These are phyloP conservation scores for Alloteropsis semialata DNA, from an alignment of 176 grass and related monocot species.

Conservation along the genomic window DNA sequence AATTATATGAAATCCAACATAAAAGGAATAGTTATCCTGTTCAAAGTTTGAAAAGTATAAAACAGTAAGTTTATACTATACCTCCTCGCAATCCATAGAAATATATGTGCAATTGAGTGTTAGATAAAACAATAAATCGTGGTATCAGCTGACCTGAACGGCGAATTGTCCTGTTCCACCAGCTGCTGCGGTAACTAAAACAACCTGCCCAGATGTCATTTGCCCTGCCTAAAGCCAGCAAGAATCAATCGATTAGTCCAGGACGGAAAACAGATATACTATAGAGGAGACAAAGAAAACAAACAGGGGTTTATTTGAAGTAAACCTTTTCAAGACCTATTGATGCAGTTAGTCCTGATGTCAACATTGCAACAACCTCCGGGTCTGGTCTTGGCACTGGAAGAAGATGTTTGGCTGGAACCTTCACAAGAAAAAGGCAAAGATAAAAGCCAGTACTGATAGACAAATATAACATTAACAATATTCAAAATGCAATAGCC, in stretches of 20 bases:
- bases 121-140: slow-evolving; percentile 28
- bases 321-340: slow-evolving; percentile 95
- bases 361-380: slow-evolving; percentile 96
- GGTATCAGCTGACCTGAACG: slow-evolving; percentile 69
- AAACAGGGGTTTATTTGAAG: slow-evolving; percentile 4
- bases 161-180: slow-evolving; percentile 98
- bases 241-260: slow-evolving; percentile 12
- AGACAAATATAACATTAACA: background rate
- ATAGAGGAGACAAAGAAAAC: slow-evolving; percentile 16
- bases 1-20: slow-evolving; percentile 6
- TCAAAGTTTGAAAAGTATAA: slow-evolving; percentile 9
- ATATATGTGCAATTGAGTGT: background rate
- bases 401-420: slow-evolving; percentile 93
- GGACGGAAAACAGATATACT: slow-evolving; percentile 19
- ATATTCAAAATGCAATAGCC: background rate
- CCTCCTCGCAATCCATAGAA: background rate
- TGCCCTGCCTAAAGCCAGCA: slow-evolving; percentile 67
- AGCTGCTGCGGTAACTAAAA: slow-evolving; percentile 93
- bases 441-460: slow-evolving; percentile 20
- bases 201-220: slow-evolving; percentile 78
- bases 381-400: slow-evolving; percentile 90
- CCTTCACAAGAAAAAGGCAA: slow-evolving; percentile 53
- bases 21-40: slow-evolving; percentile 14
- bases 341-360: slow-evolving; percentile 96
- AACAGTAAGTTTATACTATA: background rate